phyloP scores from a whole-genome alignment of 1,284 basidiomycete species.

The Ceratobasidium theobromae region DNA sequence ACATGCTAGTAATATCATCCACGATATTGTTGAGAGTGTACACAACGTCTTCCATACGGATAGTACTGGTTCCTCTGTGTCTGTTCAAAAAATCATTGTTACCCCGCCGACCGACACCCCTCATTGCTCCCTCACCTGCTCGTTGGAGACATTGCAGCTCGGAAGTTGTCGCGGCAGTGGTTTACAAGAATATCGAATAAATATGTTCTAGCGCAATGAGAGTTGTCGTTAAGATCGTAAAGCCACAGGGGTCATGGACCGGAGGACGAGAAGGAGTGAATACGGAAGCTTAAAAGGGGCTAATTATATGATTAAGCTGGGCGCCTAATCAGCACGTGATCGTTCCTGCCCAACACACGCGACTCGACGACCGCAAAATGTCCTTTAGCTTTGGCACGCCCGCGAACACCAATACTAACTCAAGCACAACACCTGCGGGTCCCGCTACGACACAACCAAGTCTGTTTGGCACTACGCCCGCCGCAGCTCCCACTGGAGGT shows the following conservation, averaged over 20 bases:
- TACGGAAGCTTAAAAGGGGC: background rate
- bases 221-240: background rate
- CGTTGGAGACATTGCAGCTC: too few relatives aligned
- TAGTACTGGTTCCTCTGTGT: background rate
- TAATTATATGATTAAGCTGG: background rate
- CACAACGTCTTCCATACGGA: slow-evolving; percentile 21
- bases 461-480: slow-evolving; percentile 12
- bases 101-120: background rate
- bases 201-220: too few relatives aligned
- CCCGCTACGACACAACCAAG: slow-evolving; percentile 1
- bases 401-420: slow-evolving; percentile 8
- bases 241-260: slow-evolving; percentile 1
- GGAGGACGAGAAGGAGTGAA: background rate
- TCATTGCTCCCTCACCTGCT: background rate
- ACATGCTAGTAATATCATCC: slow-evolving; percentile 3
- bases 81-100: background rate
- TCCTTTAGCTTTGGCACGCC: slow-evolving; percentile 21
- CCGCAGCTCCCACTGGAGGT: slow-evolving; percentile 6
- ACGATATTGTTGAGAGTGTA: slow-evolving; percentile 15
- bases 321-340: slow-evolving; percentile 5
- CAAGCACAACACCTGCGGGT: background rate
- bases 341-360: slow-evolving; percentile 14
- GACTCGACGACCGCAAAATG: slow-evolving; percentile 15
- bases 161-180: too few relatives aligned
- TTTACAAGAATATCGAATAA: too few relatives aligned